Percentiles rank a stretch among this genome's conserved stretches.
Conservation (phyloP, 768 basidiomycete genomes). For the Hygrocybe punicea region DNA sequence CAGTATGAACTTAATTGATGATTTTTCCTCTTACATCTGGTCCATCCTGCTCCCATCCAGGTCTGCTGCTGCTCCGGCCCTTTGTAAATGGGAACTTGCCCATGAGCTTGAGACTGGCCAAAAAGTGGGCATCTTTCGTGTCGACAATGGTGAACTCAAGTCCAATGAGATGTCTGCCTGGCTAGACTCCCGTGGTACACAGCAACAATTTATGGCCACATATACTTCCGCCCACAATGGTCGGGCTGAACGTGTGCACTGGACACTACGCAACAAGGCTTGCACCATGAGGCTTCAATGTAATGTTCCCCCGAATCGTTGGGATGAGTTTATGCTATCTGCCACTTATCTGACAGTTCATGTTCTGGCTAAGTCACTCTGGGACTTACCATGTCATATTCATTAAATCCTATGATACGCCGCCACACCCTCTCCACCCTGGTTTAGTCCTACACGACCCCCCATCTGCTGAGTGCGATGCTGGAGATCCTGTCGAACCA, state of each 20-base stretch:
- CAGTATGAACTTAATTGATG: constrained; percentile 36
- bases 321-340: constrained; percentile 36
- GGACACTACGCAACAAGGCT: constrained; percentile 31
- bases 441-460: not conserved
- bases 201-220: constrained; percentile 23
- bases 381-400: constrained; percentile 23
- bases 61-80: constrained; percentile 14
- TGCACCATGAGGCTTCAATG: constrained; percentile 29
- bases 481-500: not conserved
- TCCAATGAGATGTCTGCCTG: constrained; percentile 18
- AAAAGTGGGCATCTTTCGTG: constrained; percentile 14
- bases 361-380: constrained; percentile 5
- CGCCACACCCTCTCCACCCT: not conserved
- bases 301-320: constrained; percentile 14
- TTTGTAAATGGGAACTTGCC: constrained; percentile 23
- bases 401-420: constrained; percentile 18
- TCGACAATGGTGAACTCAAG: constrained; percentile 23
- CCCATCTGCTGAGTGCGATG: too few relatives aligned
- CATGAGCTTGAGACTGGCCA: constrained; percentile 21
- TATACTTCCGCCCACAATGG: constrained; percentile 40
- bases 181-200: constrained; percentile 9
- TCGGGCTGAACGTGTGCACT: constrained; percentile 35
- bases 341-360: constrained; percentile 15
- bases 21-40: constrained; percentile 30
- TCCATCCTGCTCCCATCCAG: constrained; percentile 32